Base-by-base conservation (phyloP, 257 asterid species). In the Perilla frutescens region DNA sequence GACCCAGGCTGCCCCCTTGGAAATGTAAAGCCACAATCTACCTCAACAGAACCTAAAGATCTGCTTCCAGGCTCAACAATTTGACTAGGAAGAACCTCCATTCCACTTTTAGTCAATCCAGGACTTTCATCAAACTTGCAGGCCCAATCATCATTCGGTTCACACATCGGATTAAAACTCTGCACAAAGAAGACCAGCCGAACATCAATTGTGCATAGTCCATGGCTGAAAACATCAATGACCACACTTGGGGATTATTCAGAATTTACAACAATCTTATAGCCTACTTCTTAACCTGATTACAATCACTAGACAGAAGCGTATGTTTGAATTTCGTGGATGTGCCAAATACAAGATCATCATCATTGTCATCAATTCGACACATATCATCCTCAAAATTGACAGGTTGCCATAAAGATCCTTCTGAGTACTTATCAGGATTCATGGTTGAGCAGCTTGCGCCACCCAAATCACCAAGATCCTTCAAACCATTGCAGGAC, bases 151-250 rank as follows among this genome's bases (percentile, higher is more conserved):
- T 88, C 94, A 79, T 79, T 84, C 44, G 99, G 97, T 71, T 91
- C 99, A 63, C 86, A 77, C 90, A 95, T 87, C 20, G 96, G 98
- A 85, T 95, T 93, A 68, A 89, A 93, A 82, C 97, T 95, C 99
- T 95, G 84, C 62, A 64, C 36, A 64, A 66, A 50, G 58, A 77
- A 81, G 10, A 70, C 44, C 66, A 60, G 39, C 48, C 51, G 15
- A 71, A 55, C 57, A 47, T 78, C 75, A 77, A 53, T 48, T 67
- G 76, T 40, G 51, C 36, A 62, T 43, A 62, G 45, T 47, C 66
- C 34, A 44, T 40, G 61, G 72, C 65, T 3, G 49, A 34, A 58
- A 70, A 62, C 8, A 71, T 43, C 34, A 47, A 70, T 44, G 32
- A 53, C 15, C 69, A 61, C 10, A 62, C 58, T 64, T 51, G 41